Conservation (phyloP, 768 basidiomycete species). For the Nidula microcarpa region DNA sequence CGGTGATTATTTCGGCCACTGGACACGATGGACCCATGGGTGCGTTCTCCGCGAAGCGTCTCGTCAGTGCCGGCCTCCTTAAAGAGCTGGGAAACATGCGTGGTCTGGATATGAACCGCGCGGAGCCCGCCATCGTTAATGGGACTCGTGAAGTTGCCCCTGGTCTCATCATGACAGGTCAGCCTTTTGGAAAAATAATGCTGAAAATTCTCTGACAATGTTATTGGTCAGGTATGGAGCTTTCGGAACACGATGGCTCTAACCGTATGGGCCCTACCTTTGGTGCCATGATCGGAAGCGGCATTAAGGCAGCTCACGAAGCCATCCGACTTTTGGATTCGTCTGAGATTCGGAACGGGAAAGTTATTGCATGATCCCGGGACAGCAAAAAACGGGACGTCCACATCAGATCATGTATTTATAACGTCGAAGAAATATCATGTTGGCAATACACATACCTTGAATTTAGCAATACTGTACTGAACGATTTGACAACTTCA, state of each 20-base stretch:
- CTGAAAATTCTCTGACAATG: conserved; percentile 3
- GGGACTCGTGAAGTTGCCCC: conserved; percentile 74
- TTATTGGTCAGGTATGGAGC: conserved; percentile 64
- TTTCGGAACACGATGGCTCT: conserved; percentile 76
- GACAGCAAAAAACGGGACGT: not conserved
- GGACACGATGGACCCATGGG: conserved; percentile 82
- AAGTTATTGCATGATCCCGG: conserved; percentile 38
- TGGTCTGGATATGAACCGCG: conserved; percentile 76
- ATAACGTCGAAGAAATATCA: too few relatives aligned
- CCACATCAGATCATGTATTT: too few relatives aligned
- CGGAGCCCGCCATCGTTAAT: conserved; percentile 81
- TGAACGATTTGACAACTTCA: too few relatives aligned
- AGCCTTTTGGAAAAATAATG: conserved; percentile 15
- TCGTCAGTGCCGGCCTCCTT: conserved; percentile 70
- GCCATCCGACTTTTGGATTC: conserved; percentile 51
- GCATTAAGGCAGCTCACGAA: conserved; percentile 68
- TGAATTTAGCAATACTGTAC: too few relatives aligned
- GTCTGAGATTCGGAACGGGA: conserved; percentile 49
- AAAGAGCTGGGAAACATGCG: conserved; percentile 79
- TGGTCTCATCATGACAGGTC: conserved; percentile 71
- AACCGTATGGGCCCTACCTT: conserved; percentile 80
- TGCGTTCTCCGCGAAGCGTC: conserved; percentile 76
- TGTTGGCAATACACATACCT: too few relatives aligned
- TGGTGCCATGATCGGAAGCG: conserved; percentile 77
- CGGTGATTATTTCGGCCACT: conserved; percentile 66